Evolutionary conservation across 257 asterid species (phyloP), one percentile per base, ranked within the genome.

Genomic region (Solanum lignicaule): DNA sequence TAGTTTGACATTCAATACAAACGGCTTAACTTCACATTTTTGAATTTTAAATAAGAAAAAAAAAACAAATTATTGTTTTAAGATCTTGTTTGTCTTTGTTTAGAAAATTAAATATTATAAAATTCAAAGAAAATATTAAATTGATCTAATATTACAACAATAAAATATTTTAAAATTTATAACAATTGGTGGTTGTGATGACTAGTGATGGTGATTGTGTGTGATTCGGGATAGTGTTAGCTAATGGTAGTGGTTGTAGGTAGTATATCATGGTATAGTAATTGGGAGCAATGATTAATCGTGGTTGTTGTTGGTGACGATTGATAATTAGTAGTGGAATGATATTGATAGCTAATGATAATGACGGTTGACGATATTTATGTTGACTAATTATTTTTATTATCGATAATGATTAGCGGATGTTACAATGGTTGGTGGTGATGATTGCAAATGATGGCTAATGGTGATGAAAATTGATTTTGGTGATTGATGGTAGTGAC

Each of bases 151-250:
- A 11, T 9, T 23, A 62, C 0, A 62, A 23, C 7, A 62, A 58
- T 7, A 20, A 58, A 58, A 58, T 58, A 58, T 58, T 58, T 58
- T 58, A 20, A 20, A 20, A 3, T 58, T 58, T 58, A 7, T 58
- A 58, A 0, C 25, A 58, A 20, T 58, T 0, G 25, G 1, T 18
- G 0, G 1, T 20, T 0, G n/a, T 20, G 65, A 55, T 55, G 25
- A 20, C 0, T 55, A 58, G 7, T 58, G 66, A 58, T 7, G 12
- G n/a, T 58, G 12, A 55, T 20, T 3, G n/a, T 55, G 0, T 55
- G 11, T 18, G 25, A 18, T 55, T 52, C 9, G 10, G 25, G 11
- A 58, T 58, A 8, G n/a, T 58, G n/a, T 15, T 48, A 12, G 11
- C n/a, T 58, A 21, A 58, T n/a, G 16, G 31, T n/a, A 27, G 31